These are phyloP conservation scores for Nicotiana tomentosiformis DNA, from an alignment of 257 asterid genomes.

Conservation along the genomic window DNA sequence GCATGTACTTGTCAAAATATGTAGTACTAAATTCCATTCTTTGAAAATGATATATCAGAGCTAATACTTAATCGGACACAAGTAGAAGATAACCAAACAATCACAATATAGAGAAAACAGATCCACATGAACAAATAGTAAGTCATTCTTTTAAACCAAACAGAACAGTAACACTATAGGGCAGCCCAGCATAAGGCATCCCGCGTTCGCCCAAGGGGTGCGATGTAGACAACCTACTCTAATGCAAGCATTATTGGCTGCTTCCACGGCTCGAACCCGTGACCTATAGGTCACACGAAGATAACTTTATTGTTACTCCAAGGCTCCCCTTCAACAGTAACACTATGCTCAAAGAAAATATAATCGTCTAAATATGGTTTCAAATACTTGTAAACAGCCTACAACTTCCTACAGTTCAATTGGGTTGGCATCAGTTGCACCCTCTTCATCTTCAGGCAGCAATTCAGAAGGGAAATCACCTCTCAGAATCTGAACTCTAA, in stretches of 20 bases:
- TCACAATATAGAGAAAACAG: not conserved
- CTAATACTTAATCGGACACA: not conserved
- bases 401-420: not conserved
- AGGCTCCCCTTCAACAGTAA: no score
- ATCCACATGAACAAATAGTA: not conserved
- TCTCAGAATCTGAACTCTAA: conserved; percentile 33
- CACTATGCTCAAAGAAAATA: not conserved
- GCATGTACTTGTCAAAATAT: not conserved
- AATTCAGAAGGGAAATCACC: conserved; percentile 21
- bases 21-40: not conserved
- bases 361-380: not conserved
- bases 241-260: no score
- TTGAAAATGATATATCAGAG: not conserved
- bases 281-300: no score
- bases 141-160: not conserved
- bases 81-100: not conserved
- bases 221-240: no score
- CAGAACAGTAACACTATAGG: no score
- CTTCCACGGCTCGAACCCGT: no score
- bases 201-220: no score
- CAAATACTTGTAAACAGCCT: not conserved
- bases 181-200: no score
- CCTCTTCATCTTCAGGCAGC: not conserved
- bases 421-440: not conserved
- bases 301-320: no score